Evolutionary conservation across 2,329 filamentous ascomycete genomes (phyloP), one percentile per base, ranked within the genome.

Genomic region (Dactylonectria macrodidyma): DNA sequence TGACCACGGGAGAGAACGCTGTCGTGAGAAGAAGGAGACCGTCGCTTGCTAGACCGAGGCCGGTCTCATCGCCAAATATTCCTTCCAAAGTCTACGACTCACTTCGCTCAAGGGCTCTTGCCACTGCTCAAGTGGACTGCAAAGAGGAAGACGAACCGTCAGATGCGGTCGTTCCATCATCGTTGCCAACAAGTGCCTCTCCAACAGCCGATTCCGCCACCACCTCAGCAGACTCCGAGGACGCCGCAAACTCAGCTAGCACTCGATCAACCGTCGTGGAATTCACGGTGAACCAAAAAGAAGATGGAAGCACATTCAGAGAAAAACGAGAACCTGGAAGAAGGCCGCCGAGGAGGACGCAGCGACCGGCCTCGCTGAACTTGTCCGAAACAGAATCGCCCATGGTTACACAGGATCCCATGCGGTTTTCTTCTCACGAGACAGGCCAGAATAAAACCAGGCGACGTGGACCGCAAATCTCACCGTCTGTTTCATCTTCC

Each of bases 351-450:
- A 60, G 59, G 16, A 5, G 38, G 10, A 34, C 59, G 26, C 59
- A 62, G 16, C 59, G 64, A 48, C 64, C 64, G n/a, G 41, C 54
- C 22, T 66, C 64, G 8, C 47, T 62, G 16, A 30, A 52, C 16
- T 11, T 66, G 16, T 66, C 64, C 26, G 64, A 66, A 50, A 36
- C 60, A n/a, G 89, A 89, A 67, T 89, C 89, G 66, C 85, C 89
- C 54, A 83, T 85, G 68, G 61, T 80, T 6, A 81, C 79, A 1
- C 68, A 77, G 1, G 81, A 83, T 56, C 72, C 70, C 33, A 79
- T 81, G 59, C 76, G 75, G 36, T 76, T 75, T 22, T 77, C 79
- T 1, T 72, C 81, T 19, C 36, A 52, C 30, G 61, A 65, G 12
- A 30, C 51, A 48, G 36, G 33, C 44, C 65, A 33, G 12, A 44